Evolutionary conservation across 2,329 filamentous ascomycete genomes (phyloP).

Genomic region (Diaporthe citrichinensis): DNA sequence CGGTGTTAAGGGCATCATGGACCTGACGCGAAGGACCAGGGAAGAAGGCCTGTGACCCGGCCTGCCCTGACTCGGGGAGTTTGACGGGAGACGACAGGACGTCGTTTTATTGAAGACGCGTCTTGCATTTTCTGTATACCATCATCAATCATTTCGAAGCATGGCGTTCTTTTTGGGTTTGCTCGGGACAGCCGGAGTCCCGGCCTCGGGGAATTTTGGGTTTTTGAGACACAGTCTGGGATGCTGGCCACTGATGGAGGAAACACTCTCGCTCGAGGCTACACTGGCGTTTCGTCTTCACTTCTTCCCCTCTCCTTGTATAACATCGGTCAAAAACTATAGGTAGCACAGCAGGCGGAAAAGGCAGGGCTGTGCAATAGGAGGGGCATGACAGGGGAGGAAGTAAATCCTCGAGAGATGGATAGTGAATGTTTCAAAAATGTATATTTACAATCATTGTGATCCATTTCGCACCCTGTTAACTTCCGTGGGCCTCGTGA

Average conservation of each 20-base stretch:
- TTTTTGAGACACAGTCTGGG: conserved; percentile 17
- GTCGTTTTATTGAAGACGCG: not conserved
- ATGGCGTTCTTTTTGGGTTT: conserved; percentile 39
- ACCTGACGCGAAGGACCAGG: conserved; percentile 63
- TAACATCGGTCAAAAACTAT: conserved; percentile 22
- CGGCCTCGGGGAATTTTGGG: conserved; percentile 23
- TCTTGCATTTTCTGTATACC: conserved; percentile 29
- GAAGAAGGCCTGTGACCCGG: conserved; percentile 46
- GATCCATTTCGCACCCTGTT: not conserved
- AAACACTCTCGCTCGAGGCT: conserved; percentile 8
- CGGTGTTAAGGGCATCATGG: conserved; percentile 70
- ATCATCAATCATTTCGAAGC: conserved; percentile 34
- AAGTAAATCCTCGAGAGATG: not conserved
- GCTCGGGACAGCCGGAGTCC: conserved; percentile 1
- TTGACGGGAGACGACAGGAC: not conserved
- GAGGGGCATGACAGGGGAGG: not conserved
- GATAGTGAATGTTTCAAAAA: not conserved
- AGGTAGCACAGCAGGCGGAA: not conserved
- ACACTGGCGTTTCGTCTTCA: conserved; percentile 8
- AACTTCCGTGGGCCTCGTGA: not conserved
- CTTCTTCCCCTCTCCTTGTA: conserved; percentile 37
- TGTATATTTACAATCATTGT: not conserved
- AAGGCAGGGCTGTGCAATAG: not conserved
- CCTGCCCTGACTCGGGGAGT: not conserved
- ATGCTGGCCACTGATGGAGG: conserved; percentile 16